Evolutionary conservation across 2,329 filamentous ascomycete genomes (phyloP).

Genomic region (Colletotrichum orbiculare): DNA sequence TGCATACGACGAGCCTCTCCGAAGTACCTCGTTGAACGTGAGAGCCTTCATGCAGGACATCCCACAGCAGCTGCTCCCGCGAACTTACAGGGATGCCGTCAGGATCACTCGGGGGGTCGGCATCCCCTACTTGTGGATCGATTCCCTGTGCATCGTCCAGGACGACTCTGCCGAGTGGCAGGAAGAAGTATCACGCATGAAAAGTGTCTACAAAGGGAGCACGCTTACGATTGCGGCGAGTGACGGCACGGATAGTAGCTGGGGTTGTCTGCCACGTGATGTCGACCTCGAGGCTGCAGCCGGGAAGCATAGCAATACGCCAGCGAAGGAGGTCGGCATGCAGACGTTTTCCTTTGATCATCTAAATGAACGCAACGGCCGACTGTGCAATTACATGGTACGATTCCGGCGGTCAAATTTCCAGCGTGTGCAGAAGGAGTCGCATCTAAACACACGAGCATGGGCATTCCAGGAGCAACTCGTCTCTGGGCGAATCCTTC

Average conservation of each 20-base stretch:
- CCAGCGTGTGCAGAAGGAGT: neutral
- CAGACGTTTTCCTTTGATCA: neutral
- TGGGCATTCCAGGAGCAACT: conserved; percentile 17
- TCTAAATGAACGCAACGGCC: accelerated
- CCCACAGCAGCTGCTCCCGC: neutral
- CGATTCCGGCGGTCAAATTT: neutral
- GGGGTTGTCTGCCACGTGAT: neutral
- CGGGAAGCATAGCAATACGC: too few species aligned
- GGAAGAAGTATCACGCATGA: conserved; percentile 11
- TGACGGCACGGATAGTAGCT: neutral
- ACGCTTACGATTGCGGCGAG: neutral
- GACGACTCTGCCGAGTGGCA: conserved; percentile 17
- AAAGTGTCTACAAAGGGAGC: conserved; percentile 3
- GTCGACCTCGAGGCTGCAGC: neutral
- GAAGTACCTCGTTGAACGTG: neutral
- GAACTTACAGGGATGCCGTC: conserved; percentile 2
- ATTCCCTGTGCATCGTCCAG: conserved; percentile 15
- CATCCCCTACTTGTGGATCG: conserved; percentile 10
- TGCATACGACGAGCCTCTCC: neutral
- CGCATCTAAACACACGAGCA: conserved; percentile 2
- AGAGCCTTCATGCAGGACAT: neutral
- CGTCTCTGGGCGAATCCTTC: neutral
- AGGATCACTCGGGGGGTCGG: neutral
- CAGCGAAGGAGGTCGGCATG: too few species aligned
- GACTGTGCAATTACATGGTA: neutral